A percentile compares a stretch with the other conserved stretches of the same genome.
Conservation (phyloP, 805 yeast species). For the Metschnikowia noctiluminum region DNA sequence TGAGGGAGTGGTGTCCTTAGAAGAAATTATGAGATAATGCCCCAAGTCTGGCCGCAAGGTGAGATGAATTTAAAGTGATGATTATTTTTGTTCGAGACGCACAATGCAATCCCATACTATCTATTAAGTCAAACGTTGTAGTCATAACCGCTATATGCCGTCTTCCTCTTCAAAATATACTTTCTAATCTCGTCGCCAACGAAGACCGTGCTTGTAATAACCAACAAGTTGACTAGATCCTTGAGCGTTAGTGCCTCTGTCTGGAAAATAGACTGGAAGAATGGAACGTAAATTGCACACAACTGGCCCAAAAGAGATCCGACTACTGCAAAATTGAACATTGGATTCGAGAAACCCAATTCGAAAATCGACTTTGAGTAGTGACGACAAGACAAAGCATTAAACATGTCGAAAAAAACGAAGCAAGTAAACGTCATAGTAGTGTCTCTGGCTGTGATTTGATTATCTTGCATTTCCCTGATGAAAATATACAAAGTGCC, state of each 20-base stretch:
- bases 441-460: constrained; percentile 90
- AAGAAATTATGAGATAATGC: constrained; percentile 28
- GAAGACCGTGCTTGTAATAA: constrained; percentile 76
- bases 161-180: constrained; percentile 31
- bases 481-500: constrained; percentile 90
- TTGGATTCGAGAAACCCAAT: constrained; percentile 74
- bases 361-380: constrained; percentile 78
- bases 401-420: constrained; percentile 94
- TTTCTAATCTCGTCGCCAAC: constrained; percentile 83
- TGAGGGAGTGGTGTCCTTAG: constrained; percentile 58
- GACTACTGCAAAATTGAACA: constrained; percentile 92
- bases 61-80: neutral
- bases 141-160: constrained; percentile 12
- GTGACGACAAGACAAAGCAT: constrained; percentile 92
- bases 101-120: neutral
- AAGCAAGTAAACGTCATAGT: constrained; percentile 99
- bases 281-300: constrained; percentile 90
- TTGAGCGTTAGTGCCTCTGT: constrained; percentile 80
- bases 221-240: constrained; percentile 63
- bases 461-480: constrained; percentile 79
- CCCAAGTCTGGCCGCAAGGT: neutral
- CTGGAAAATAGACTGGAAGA: constrained; percentile 88
- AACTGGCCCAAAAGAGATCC: constrained; percentile 87
- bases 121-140: constrained; percentile 13
- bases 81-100: neutral